A percentile compares a stretch with the other conserved stretches of the same genome.
Conservation (phyloP, 371 early-diverging fungal genomes). For the Mortierella sp. region DNA sequence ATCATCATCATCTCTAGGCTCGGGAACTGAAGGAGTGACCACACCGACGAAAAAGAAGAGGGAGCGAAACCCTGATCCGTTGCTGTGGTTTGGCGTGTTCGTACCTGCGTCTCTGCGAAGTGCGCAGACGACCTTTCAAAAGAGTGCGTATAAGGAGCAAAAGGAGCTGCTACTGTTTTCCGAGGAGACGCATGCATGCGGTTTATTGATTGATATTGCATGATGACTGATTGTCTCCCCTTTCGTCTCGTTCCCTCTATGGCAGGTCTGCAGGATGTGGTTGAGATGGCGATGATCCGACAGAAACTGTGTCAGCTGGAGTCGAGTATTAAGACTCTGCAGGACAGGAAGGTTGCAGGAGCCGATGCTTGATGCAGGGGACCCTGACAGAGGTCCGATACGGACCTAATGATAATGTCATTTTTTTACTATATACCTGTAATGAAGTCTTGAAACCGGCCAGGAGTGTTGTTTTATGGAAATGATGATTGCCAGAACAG, state of each 20-base stretch:
- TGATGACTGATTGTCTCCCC: not conserved
- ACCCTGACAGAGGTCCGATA: not conserved
- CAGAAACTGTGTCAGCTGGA: conserved; percentile 28
- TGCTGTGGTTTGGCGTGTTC: conserved; percentile 54
- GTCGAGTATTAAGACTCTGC: conserved; percentile 13
- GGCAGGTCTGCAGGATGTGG: conserved; percentile 41
- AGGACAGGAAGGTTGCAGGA: not conserved
- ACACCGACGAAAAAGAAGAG: conserved; percentile 41
- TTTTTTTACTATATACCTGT: too few relatives aligned
- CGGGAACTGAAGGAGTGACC: not conserved
- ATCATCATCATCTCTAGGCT: too few relatives aligned
- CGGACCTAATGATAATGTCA: too few relatives aligned
- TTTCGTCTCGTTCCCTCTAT: not conserved
- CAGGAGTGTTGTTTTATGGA: too few relatives aligned
- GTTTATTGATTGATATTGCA: not conserved
- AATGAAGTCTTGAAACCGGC: too few relatives aligned
- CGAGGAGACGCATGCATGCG: too few relatives aligned
- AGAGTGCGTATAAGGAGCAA: conserved; percentile 16
- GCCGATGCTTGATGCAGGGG: not conserved
- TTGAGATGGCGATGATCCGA: conserved; percentile 33
- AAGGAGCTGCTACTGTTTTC: not conserved
- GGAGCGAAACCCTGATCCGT: conserved; percentile 40
- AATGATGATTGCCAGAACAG: too few relatives aligned
- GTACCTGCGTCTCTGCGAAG: conserved; percentile 40
- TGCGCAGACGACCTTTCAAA: conserved; percentile 37